Evolutionary conservation across 140 eudicot genomes (phyloP).

Genomic region (Oenanthe javanica): DNA sequence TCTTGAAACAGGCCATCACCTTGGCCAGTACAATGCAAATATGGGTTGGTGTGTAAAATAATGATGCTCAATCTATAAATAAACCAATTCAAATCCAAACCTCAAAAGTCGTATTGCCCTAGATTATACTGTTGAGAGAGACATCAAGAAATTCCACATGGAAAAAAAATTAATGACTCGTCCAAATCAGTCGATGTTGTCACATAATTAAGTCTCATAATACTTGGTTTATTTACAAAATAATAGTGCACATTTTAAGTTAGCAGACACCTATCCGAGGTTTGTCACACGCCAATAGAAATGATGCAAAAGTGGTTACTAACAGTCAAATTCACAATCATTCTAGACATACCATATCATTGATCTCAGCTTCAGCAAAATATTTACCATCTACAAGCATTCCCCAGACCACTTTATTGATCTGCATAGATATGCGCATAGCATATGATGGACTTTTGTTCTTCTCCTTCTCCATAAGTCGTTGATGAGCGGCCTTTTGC

Average conservation of each 20-base stretch:
- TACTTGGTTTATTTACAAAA: not conserved
- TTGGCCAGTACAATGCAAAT: not conserved
- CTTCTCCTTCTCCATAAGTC: slow-evolving; percentile 93
- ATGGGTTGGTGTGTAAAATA: not conserved
- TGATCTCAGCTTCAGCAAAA: slow-evolving; percentile 97
- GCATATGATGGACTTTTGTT: slow-evolving; percentile 97
- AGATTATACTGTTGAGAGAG: not conserved
- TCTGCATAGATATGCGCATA: slow-evolving; percentile 95
- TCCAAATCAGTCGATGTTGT: not conserved
- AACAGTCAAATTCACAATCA: not conserved
- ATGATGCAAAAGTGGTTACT: not conserved
- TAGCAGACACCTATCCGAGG: not conserved
- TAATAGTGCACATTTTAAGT: not conserved
- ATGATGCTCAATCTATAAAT: not conserved
- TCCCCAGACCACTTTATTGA: slow-evolving; percentile 88
- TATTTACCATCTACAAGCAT: slow-evolving; percentile 98
- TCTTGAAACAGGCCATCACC: not conserved
- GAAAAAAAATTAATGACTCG: not conserved
- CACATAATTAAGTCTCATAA: not conserved
- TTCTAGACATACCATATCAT: slow-evolving; percentile 66
- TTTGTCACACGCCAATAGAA: not conserved
- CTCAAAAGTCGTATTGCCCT: not conserved
- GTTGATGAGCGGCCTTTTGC: slow-evolving; percentile 90
- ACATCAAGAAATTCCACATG: not conserved
- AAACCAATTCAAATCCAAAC: not conserved